A percentile compares a stretch with the other conserved stretches of the same genome.
Evolutionary conservation across 352 stramenopile genomes (phyloP).

Genomic region (Pythium rhizo-oryzae): DNA sequence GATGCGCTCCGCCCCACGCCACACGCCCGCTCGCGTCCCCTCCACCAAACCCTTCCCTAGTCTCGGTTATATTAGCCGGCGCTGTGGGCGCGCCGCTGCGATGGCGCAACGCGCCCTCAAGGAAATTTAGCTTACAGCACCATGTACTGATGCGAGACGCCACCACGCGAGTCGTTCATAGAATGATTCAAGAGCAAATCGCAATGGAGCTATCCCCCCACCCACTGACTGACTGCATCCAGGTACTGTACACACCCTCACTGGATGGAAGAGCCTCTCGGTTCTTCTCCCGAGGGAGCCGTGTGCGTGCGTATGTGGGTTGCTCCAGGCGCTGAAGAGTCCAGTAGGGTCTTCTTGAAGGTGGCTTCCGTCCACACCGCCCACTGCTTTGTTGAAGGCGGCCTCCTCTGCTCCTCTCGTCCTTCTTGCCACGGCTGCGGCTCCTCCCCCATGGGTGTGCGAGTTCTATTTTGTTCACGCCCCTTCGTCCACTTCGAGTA

Average conservation of each 20-base stretch:
- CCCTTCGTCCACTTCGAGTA: neutral
- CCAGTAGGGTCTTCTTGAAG: neutral
- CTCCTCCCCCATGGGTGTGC: neutral
- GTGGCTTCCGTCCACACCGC: neutral
- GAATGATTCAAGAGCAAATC: neutral
- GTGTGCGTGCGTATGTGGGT: too few relatives aligned
- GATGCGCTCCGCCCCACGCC: neutral
- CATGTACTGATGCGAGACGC: neutral
- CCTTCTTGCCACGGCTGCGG: too few relatives aligned
- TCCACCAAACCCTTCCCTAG: neutral
- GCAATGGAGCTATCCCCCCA: too few relatives aligned
- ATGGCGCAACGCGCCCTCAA: too few relatives aligned
- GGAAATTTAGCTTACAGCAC: neutral
- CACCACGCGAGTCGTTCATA: neutral
- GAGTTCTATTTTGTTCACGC: slow-evolving; percentile 1
- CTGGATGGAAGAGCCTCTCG: too few relatives aligned
- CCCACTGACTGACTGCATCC: neutral
- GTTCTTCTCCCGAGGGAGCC: too few relatives aligned
- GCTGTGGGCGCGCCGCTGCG: too few relatives aligned
- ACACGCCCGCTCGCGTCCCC: neutral
- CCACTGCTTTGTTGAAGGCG: neutral
- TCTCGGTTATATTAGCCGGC: too few relatives aligned
- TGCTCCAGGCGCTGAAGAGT: too few relatives aligned
- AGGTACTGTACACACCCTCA: neutral
- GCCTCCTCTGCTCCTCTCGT: neutral